Percentiles rank a stretch among this genome's conserved stretches.
Evolutionary conservation across 2,329 filamentous ascomycete genomes (phyloP).

Genomic region (Neonectria faginata): DNA sequence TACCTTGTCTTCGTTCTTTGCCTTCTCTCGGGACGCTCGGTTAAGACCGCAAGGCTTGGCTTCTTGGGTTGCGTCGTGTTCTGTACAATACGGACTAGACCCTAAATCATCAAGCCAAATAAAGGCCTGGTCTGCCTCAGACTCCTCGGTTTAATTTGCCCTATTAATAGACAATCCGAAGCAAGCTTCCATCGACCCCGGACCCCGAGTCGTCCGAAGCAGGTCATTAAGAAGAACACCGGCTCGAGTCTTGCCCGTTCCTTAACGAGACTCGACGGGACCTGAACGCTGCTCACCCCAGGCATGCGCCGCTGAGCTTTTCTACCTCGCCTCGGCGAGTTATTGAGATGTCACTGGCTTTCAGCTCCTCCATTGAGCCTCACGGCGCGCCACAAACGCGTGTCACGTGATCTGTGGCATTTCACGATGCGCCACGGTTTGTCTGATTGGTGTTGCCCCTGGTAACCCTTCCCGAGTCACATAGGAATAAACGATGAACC

Average conservation of each 20-base stretch:
- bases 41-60: slow-evolving; percentile 1
- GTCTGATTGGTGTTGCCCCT: slow-evolving; percentile 16
- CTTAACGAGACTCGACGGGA: background rate
- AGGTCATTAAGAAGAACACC: background rate
- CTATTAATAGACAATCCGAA: background rate
- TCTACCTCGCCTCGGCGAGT: background rate
- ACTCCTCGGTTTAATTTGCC: background rate
- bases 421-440: background rate
- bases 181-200: background rate
- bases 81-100: background rate
- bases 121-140: no score
- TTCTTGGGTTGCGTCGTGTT: slow-evolving; percentile 12
- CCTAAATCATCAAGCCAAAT: background rate
- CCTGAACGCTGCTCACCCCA: background rate
- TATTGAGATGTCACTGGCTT: background rate
- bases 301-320: background rate
- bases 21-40: slow-evolving; percentile 16
- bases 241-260: background rate
- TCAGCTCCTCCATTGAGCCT: background rate
- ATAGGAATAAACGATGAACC: background rate
- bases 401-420: slow-evolving; percentile 11
- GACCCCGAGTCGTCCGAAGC: background rate
- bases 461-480: slow-evolving; percentile 7
- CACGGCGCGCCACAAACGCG: background rate
- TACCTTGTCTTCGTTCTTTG: background rate